Evolutionary conservation across 345 rosid species (phyloP), one percentile per base, ranked within the genome.

Genomic region (Gossypium longicalyx): DNA sequence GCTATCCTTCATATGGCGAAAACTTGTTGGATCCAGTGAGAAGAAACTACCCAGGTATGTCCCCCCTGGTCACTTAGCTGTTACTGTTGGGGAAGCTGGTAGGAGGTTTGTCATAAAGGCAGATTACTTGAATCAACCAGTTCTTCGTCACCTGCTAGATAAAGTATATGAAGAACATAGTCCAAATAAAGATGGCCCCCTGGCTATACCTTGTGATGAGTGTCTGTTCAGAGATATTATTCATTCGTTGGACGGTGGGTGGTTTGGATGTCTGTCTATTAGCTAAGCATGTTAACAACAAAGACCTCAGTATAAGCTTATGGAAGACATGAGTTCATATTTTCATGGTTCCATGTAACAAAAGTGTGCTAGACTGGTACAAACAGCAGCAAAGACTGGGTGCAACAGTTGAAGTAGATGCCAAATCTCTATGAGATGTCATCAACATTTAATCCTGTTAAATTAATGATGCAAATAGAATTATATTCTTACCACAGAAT

Each of bases 191-290:
- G 67, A 62, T 9, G 83, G 85, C 51, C 82, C 81, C 43, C 57
- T 81, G 71, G 77, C 78, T 43, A 80, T 81, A 80, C 77, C 83
- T 43, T 82, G 82, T 20, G 71, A 72, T 29, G 81, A 78, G 81
- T 72, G 67, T 61, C 71, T 69, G 54, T 79, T 84, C 59, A 77
- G 71, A 74, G 82, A 79, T 17, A 79, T 79, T 13, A 77, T 84
- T 57, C 67, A 67, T 57, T 79, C 53, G 3, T 64, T 81, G 47
- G 74, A 38, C 7, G 17, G 51, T 54, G 67, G 44, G 22, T 67
- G 23, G 23, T 29, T 49, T 7, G 29, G 57, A 69, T 68, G 44
- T 68, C 44, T 3, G 15, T 68, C 22, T 34, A 68, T 47, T 48
- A 47, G 49, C 56, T 16, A 22, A 48, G 57, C 71, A 48, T 8